Evolutionary conservation across 441 rosid genomes (phyloP).

Genomic region (Aleurites moluccanus): DNA sequence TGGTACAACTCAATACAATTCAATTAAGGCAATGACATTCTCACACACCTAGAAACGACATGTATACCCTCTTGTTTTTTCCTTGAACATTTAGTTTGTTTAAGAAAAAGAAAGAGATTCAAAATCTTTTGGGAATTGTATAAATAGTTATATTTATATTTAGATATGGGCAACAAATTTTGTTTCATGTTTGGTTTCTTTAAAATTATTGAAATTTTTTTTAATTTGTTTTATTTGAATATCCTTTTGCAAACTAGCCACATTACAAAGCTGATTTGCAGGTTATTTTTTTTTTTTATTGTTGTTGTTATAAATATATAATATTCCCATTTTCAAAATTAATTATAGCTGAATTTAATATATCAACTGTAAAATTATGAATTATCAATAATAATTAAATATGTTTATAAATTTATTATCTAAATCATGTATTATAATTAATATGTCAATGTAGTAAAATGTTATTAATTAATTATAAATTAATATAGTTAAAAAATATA

Average conservation of each 20-base stretch:
- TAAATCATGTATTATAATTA: too few relatives aligned
- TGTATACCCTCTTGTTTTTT: constrained; percentile 46
- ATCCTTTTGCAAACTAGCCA: not conserved
- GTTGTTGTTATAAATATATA: too few relatives aligned
- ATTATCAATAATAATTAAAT: too few relatives aligned
- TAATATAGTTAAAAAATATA: too few relatives aligned
- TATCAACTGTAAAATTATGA: too few relatives aligned
- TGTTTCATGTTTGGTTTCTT: too few relatives aligned
- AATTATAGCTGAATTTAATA: not conserved
- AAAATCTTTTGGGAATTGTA: not conserved
- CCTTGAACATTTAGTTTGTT: constrained; percentile 23
- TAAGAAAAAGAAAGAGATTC: constrained; percentile 1
- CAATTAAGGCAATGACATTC: constrained; percentile 23
- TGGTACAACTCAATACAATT: too few relatives aligned
- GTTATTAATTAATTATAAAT: too few relatives aligned
- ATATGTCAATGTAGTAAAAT: too few relatives aligned
- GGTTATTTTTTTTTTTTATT: constrained; percentile 15
- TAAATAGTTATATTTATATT: too few relatives aligned
- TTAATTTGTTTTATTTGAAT: constrained; percentile 19
- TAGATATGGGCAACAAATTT: too few relatives aligned
- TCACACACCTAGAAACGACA: not conserved
- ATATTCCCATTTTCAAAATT: not conserved
- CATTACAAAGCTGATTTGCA: constrained; percentile 24
- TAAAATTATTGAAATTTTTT: constrained; percentile 11
- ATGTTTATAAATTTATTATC: too few relatives aligned